A percentile compares a stretch with the other conserved stretches of the same genome.
Evolutionary conservation across 371 early-diverging fungal genomes (phyloP).

Genomic region (Apophysomyces elegans): DNA sequence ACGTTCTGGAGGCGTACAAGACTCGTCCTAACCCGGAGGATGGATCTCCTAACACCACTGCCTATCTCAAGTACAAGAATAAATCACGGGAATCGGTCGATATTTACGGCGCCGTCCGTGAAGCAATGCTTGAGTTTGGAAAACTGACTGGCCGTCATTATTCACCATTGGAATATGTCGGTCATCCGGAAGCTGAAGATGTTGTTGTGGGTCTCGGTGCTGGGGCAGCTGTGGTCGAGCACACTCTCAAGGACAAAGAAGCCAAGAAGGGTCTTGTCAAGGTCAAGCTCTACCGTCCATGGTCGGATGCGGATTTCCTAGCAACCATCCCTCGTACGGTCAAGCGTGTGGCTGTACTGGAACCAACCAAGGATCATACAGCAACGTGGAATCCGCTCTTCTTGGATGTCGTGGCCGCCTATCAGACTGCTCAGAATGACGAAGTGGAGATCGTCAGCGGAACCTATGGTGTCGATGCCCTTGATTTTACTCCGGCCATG

Average conservation of each 20-base stretch:
- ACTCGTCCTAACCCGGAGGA: slow-evolving; percentile 3
- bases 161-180: slow-evolving; percentile 55
- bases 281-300: slow-evolving; percentile 69
- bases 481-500: slow-evolving; percentile 47
- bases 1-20: slow-evolving; percentile 40
- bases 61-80: slow-evolving; percentile 47
- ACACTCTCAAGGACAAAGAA: slow-evolving; percentile 19
- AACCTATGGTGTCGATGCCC: slow-evolving; percentile 54
- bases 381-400: slow-evolving; percentile 80
- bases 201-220: slow-evolving; percentile 70
- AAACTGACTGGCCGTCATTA: slow-evolving; percentile 53
- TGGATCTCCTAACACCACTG: slow-evolving; percentile 18
- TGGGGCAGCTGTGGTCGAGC: slow-evolving; percentile 58
- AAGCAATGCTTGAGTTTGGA: slow-evolving; percentile 43
- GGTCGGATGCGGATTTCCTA: slow-evolving; percentile 60
- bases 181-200: slow-evolving; percentile 56
- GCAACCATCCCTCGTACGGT: slow-evolving; percentile 59
- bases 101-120: slow-evolving; percentile 35
- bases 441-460: slow-evolving; percentile 56
- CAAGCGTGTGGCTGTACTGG: slow-evolving; percentile 68
- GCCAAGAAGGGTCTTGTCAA: slow-evolving; percentile 64
- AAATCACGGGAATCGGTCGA: slow-evolving; percentile 22
- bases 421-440: slow-evolving; percentile 57
- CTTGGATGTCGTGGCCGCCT: slow-evolving; percentile 74
- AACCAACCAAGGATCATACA: slow-evolving; percentile 66